Evolutionary conservation across 768 basidiomycete species (phyloP), one percentile per base, ranked within the genome.

Genomic region (Serpula lacrymans): DNA sequence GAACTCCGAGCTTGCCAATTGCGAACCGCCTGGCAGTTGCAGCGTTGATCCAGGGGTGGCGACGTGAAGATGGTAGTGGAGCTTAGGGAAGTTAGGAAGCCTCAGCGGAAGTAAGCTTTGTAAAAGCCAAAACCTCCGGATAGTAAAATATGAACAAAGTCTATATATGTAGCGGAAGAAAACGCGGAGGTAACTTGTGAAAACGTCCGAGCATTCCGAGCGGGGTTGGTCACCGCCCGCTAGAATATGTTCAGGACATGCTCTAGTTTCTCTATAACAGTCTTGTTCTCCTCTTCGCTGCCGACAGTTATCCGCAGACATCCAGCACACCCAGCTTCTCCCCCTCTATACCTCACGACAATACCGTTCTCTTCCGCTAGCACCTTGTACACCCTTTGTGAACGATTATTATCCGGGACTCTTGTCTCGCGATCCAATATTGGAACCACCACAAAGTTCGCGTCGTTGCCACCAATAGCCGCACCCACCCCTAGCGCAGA

Each of bases 261-360:
- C 41, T 54, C 63, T 34, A 96, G 51, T 60, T 72, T 74, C 49
- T 65, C 51, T 25, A 95, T 34, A 23, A 85, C 63, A 10, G 64
- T 62, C 52, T 55, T 62, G 50, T 88, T 95, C 67, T 99, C 96
- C 43, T 77, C 78, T 42, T 76, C 75, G 6, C 80, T 88, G 0
- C 96, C 96, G 10, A 98, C 71, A 3, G 95, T 97, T 6, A 98
- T 84, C 42, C 96, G 68, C 63, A 98, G 54, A 57, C 91, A 95
- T 0, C 83, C 96, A 23, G 70, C 68, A 49, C 96, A 99, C 0
- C 96, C 95, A 8, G 72, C 56, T 63, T 98, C 95, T 12, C 72
- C 66, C 0, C 96, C 96, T 39, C 96, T 72, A 65, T 80, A 98
- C 38, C 95, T 70, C 8, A 99, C 90, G 11, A 99, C 96, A 0